Percentiles rank a stretch among this genome's conserved stretches.
phyloP scores from a whole-genome alignment of 495 filamentous ascomycete species.

The Penicillium riverlandense region DNA sequence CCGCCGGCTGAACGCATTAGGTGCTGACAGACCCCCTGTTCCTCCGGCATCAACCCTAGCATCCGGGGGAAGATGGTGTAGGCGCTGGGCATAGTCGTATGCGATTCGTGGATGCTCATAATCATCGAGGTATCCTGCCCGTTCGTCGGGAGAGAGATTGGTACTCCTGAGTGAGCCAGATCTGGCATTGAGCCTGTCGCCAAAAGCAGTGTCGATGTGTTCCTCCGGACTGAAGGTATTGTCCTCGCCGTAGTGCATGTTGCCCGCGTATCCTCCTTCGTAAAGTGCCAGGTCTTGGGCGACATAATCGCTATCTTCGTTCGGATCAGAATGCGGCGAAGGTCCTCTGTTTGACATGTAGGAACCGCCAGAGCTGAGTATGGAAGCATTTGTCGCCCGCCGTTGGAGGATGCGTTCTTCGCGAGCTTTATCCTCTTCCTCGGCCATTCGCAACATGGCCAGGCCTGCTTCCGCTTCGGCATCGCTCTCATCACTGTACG shows the following conservation, averaged over 20 bases:
- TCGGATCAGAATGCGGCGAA: constrained; percentile 8
- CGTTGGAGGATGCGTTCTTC: constrained; percentile 42
- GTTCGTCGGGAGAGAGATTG: constrained; percentile 25
- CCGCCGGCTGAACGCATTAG: constrained; percentile 53
- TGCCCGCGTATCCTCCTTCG: constrained; percentile 67
- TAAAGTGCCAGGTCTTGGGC: constrained; percentile 66
- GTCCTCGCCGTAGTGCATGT: constrained; percentile 66
- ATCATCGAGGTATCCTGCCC: constrained; percentile 28
- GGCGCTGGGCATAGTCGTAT: constrained; percentile 50
- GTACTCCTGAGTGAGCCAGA: constrained; percentile 32
- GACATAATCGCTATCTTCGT: constrained; percentile 58
- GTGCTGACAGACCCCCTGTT: constrained; percentile 76
- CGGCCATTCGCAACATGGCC: constrained; percentile 75
- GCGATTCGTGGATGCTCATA: constrained; percentile 38
- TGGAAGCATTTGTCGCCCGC: constrained; percentile 34
- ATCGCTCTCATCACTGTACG: constrained; percentile 72
- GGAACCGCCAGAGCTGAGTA: constrained; percentile 25
- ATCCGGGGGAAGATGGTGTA: constrained; percentile 45
- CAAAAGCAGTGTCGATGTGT: constrained; percentile 8
- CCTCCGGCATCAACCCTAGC: constrained; percentile 72
- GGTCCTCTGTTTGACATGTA: constrained; percentile 10
- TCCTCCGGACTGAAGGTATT: constrained; percentile 14
- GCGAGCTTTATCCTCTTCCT: constrained; percentile 64
- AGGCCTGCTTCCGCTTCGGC: constrained; percentile 83
- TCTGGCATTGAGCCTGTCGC: constrained; percentile 7